Percentiles rank a stretch among this genome's conserved stretches.
Conservation (phyloP, 169 alveolate species). For the Toxoplasma gondii region DNA sequence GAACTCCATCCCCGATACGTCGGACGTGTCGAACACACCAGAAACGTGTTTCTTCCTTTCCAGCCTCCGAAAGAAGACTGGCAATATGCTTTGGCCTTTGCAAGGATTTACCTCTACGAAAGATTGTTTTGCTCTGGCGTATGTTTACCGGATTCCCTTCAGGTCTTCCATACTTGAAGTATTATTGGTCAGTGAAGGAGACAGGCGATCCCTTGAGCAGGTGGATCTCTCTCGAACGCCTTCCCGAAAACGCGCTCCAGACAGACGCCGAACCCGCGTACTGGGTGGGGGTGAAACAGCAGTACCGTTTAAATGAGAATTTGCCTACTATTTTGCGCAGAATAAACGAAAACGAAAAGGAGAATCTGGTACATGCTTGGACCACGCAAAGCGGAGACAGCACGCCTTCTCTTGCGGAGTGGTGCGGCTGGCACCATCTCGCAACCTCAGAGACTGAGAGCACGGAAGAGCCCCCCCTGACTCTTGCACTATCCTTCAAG, state of each 20-base stretch:
- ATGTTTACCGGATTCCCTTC: neutral
- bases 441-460: neutral
- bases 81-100: too few relatives aligned
- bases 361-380: neutral
- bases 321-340: too few relatives aligned
- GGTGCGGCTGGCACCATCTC: neutral
- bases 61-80: too few relatives aligned
- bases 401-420: neutral
- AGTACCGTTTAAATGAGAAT: neutral
- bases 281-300: neutral
- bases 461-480: neutral
- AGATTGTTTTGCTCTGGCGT: too few relatives aligned
- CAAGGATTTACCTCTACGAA: too few relatives aligned
- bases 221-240: neutral
- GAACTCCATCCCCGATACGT: too few relatives aligned
- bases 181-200: neutral
- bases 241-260: neutral
- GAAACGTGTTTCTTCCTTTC: too few relatives aligned
- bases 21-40: too few relatives aligned
- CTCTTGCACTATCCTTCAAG: neutral
- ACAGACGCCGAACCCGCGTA: neutral
- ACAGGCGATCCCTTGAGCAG: neutral
- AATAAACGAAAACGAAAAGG: too few relatives aligned
- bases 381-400: neutral
- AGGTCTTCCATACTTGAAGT: constrained; percentile 31